Percentiles rank a stretch among this genome's conserved stretches.
phyloP scores from a whole-genome alignment of 495 filamentous ascomycete species.

The Tuber microsphaerosporum region DNA sequence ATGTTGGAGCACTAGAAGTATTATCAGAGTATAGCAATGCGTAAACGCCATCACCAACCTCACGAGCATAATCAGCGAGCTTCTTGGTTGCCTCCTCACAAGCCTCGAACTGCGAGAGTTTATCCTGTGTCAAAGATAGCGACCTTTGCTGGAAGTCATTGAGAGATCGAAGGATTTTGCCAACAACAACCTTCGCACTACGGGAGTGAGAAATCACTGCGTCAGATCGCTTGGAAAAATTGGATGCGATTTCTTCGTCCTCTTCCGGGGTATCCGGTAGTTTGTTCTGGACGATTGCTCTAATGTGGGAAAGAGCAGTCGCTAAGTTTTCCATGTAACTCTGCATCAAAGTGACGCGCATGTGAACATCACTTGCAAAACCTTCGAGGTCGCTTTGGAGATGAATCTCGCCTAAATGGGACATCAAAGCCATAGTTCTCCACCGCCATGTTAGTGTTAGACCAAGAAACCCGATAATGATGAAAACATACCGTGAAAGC shows the following conservation, averaged over 20 bases:
- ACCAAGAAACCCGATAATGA: neutral
- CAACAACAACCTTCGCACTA: slow-evolving; percentile 73
- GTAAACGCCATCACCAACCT: slow-evolving; percentile 60
- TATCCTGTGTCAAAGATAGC: slow-evolving; percentile 62
- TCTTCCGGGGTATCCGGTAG: slow-evolving; percentile 50
- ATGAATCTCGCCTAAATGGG: slow-evolving; percentile 73
- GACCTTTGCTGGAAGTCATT: slow-evolving; percentile 72
- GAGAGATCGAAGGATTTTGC: slow-evolving; percentile 68
- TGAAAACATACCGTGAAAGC: slow-evolving; percentile 52
- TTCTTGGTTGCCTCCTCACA: slow-evolving; percentile 58
- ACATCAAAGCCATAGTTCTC: slow-evolving; percentile 68
- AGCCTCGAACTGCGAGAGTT: slow-evolving; percentile 50
- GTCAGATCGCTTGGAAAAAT: slow-evolving; percentile 66
- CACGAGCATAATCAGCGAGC: slow-evolving; percentile 60
- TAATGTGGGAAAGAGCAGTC: slow-evolving; percentile 57
- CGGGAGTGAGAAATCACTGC: slow-evolving; percentile 65
- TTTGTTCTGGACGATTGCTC: slow-evolving; percentile 58
- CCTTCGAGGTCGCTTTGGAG: slow-evolving; percentile 64
- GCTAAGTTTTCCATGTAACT: slow-evolving; percentile 74
- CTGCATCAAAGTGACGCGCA: slow-evolving; percentile 65
- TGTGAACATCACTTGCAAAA: slow-evolving; percentile 72
- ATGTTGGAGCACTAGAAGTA: slow-evolving; percentile 42
- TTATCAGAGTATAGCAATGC: slow-evolving; percentile 61
- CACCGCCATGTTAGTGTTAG: neutral
- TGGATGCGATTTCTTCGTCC: slow-evolving; percentile 56